Evolutionary conservation across 2,329 filamentous ascomycete species (phyloP).

Genomic region (Mycosphaerelloides madeirae): DNA sequence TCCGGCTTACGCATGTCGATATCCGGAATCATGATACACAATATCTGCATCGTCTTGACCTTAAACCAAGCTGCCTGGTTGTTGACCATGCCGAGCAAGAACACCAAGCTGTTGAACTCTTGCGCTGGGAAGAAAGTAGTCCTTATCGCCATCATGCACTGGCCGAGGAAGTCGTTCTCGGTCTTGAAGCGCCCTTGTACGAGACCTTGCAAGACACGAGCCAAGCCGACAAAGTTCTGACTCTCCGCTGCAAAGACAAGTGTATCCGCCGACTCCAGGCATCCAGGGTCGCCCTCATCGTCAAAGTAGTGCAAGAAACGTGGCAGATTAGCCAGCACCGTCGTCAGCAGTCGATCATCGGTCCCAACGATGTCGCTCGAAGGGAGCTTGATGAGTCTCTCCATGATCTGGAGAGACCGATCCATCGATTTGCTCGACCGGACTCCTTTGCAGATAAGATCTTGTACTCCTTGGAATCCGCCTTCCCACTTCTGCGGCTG

Average conservation of each 20-base stretch:
- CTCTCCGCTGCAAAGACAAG: conserved; percentile 68
- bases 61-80: conserved; percentile 89
- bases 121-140: conserved; percentile 74
- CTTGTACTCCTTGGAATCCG: conserved; percentile 77
- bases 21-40: conserved; percentile 78
- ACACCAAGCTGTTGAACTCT: conserved; percentile 81
- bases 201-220: conserved; percentile 65
- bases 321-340: conserved; percentile 86
- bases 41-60: conserved; percentile 83
- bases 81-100: conserved; percentile 84
- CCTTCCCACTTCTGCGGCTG: conserved; percentile 87
- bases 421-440: conserved; percentile 80
- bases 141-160: conserved; percentile 68
- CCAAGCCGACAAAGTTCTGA: conserved; percentile 64
- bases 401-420: conserved; percentile 69
- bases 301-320: conserved; percentile 78
- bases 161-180: conserved; percentile 69
- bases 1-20: conserved; percentile 91
- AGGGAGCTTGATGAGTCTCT: conserved; percentile 72
- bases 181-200: conserved; percentile 61
- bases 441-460: conserved; percentile 83
- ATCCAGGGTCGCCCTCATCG: conserved; percentile 52
- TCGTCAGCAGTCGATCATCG: conserved; percentile 75
- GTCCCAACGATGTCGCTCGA: conserved; percentile 77
- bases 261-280: conserved; percentile 60